Evolutionary conservation across 306 rosid genomes (phyloP).

Genomic region (Sesbania bispinosa): DNA sequence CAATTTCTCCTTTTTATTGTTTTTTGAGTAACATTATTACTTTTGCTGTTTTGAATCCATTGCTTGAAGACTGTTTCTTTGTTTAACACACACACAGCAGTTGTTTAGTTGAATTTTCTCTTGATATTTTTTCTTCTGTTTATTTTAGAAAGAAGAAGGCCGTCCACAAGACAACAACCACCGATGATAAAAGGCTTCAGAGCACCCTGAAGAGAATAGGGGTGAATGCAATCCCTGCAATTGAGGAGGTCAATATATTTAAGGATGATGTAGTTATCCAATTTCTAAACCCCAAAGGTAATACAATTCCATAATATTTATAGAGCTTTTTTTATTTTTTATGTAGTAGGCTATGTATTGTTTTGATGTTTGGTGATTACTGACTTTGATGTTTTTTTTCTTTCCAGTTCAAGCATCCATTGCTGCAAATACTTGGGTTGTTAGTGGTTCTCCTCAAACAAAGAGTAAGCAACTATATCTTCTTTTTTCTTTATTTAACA

Average conservation of each 20-base stretch:
- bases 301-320: background rate
- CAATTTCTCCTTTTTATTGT: background rate
- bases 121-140: background rate
- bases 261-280: constrained; percentile 97
- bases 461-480: constrained; percentile 55
- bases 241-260: constrained; percentile 94
- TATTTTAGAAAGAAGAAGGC: constrained; percentile 95
- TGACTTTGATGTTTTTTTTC: background rate
- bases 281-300: constrained; percentile 90
- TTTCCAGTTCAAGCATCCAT: constrained; percentile 94
- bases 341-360: background rate
- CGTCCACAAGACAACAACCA: constrained; percentile 94
- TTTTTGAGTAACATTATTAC: background rate
- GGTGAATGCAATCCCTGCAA: constrained; percentile 91
- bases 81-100: background rate
- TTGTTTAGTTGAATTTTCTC: background rate
- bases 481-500: background rate
- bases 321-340: background rate
- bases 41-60: background rate
- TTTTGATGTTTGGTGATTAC: background rate
- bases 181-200: constrained; percentile 96
- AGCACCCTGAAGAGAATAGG: constrained; percentile 98
- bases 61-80: background rate
- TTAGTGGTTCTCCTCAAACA: constrained; percentile 93
- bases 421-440: constrained; percentile 99